Base-by-base conservation (phyloP, 371 early-diverging fungal genomes). In the Mucor plumbeus region DNA sequence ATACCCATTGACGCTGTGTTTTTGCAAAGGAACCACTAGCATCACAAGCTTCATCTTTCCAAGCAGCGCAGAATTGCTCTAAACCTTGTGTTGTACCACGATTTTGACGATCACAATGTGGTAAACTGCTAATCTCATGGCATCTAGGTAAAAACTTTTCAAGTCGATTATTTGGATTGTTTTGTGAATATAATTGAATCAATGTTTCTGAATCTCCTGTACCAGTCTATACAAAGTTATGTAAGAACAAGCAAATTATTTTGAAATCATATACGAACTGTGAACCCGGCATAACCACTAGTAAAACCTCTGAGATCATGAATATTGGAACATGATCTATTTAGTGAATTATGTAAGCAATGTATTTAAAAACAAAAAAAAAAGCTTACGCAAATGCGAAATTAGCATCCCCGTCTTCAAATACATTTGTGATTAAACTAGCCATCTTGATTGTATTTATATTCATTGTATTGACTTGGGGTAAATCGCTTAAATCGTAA, bases 271-370 rank as follows among this genome's bases (percentile, higher is more conserved):
- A 31, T 31, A 40, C 48, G 38, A 72, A 76, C 79, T 55, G 85
- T 85, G 58, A 87, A 88, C 39, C 85, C 85, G 17, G 82, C 84
- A 62, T 82, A 82, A 7, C 87, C 87, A 17, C 74, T 70, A 3
- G 82, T 81, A 38, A 63, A 81, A 1, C 82, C 82, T 61, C 82
- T 72, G 33, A 62, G 63, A 60, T 82, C 82, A 13, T 76, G 70
- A 57, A 82, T 79, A 64, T 79, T 68, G 7, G 41, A 31, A 39
- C 76, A 76, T 15, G 68, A 73, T 7, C 79, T 78, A 66, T 36
- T 13, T 55, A 35, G 14, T 44, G 21, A 54, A 40, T 50, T 26
- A 50, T 10, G 7, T 11, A 26, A 11, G 10, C 26, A 19, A 50
- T 50, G 26, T 26, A 50, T 50, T 43, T 17, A 13, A 44, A 56